phyloP scores from a whole-genome alignment of 2,329 filamentous ascomycete genomes.

The Ophiosphaerella narmari region DNA sequence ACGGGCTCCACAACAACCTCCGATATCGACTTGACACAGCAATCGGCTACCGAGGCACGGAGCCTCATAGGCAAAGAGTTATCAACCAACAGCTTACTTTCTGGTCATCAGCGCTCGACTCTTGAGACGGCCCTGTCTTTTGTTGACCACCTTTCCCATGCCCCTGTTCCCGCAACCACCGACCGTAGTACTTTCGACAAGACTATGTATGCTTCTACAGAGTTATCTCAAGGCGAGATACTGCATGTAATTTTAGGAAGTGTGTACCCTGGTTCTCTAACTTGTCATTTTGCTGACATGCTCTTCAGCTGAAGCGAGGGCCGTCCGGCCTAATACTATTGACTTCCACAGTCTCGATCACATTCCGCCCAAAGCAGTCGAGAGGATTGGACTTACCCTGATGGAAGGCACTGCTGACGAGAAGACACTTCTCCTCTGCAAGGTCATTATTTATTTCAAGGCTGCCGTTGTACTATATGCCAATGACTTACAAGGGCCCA shows the following conservation, averaged over 20 bases:
- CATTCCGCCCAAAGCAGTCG: slow-evolving; percentile 35
- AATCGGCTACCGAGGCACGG: slow-evolving; percentile 30
- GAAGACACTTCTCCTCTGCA: slow-evolving; percentile 34
- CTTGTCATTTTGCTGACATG: neutral
- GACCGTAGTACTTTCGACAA: slow-evolving; percentile 33
- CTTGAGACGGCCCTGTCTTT: slow-evolving; percentile 38
- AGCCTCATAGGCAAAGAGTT: slow-evolving; percentile 36
- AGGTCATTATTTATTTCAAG: slow-evolving; percentile 39
- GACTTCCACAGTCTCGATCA: slow-evolving; percentile 35
- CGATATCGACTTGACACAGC: slow-evolving; percentile 22
- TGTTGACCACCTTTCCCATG: slow-evolving; percentile 35
- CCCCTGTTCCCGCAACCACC: slow-evolving; percentile 22
- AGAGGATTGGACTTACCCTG: slow-evolving; percentile 34
- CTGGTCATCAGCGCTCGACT: slow-evolving; percentile 32
- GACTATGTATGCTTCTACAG: slow-evolving; percentile 28
- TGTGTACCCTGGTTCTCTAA: slow-evolving; percentile 6
- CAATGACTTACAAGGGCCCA: slow-evolving; percentile 28
- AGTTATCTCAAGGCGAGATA: slow-evolving; percentile 31
- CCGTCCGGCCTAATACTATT: slow-evolving; percentile 14
- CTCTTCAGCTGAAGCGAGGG: slow-evolving; percentile 23
- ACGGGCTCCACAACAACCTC: slow-evolving; percentile 12
- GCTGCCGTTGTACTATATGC: slow-evolving; percentile 31
- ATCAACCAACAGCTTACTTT: slow-evolving; percentile 30
- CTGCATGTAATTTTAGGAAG: slow-evolving; percentile 33
- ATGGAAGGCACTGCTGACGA: slow-evolving; percentile 36